Evolutionary conservation across 2,329 filamentous ascomycete genomes (phyloP).

Genomic region (Didymella arachidicola): DNA sequence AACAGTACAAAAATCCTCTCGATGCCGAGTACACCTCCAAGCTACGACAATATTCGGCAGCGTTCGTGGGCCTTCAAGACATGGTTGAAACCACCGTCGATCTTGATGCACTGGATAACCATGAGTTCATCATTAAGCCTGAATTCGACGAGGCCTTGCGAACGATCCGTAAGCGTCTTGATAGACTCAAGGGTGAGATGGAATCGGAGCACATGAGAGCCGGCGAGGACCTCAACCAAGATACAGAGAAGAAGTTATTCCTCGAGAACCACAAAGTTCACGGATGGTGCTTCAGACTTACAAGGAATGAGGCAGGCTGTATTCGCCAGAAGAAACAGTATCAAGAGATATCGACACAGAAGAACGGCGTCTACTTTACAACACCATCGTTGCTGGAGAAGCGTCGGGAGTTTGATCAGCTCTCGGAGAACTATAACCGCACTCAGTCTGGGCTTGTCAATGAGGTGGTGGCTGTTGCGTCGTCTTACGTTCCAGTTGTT

Average conservation of each 20-base stretch:
- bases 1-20: conserved; percentile 85
- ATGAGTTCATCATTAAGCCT: conserved; percentile 98
- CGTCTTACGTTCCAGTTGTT: conserved; percentile 92
- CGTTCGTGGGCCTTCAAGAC: conserved; percentile 85
- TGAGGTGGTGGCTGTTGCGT: conserved; percentile 91
- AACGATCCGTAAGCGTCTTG: conserved; percentile 89
- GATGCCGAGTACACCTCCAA: conserved; percentile 88
- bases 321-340: conserved; percentile 92
- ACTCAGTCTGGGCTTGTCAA: conserved; percentile 90
- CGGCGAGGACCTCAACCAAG: conserved; percentile 82
- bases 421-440: conserved; percentile 92
- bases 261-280: conserved; percentile 95
- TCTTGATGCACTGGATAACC: conserved; percentile 90
- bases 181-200: conserved; percentile 84
- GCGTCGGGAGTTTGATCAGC: conserved; percentile 90
- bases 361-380: conserved; percentile 98
- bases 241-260: conserved; percentile 98
- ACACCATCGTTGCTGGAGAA: conserved; percentile 80
- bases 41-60: conserved; percentile 75
- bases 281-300: conserved; percentile 95
- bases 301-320: conserved; percentile 85
- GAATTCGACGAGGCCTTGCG: conserved; percentile 92
- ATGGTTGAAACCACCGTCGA: conserved; percentile 99
- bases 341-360: conserved; percentile 95
- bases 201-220: conserved; percentile 79